These are phyloP conservation scores for Achaetomiella virescens DNA, from an alignment of 495 filamentous ascomycete genomes.

Conservation along the genomic window DNA sequence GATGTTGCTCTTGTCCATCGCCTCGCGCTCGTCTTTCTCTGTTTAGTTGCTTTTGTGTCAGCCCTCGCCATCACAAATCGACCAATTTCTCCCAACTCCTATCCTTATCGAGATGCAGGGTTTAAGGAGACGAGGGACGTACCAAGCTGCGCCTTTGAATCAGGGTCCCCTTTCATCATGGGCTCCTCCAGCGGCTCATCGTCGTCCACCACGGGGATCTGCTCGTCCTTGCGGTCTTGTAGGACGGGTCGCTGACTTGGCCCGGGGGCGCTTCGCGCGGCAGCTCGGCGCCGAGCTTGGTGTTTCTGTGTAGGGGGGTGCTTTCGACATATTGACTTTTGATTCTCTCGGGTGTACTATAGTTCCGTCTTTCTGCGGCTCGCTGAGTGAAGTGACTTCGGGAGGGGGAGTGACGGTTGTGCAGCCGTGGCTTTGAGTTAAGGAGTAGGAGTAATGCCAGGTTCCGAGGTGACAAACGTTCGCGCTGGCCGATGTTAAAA, in stretches of 20 bases:
- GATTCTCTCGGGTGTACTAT: not conserved
- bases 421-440: too few species aligned
- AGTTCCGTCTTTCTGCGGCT: not conserved
- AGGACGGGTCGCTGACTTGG: constrained; percentile 29
- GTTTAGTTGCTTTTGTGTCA: not conserved
- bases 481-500: too few species aligned
- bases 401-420: too few species aligned
- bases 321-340: constrained; percentile 23
- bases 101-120: too few species aligned
- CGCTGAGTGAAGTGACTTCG: too few species aligned
- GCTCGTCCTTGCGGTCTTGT: constrained; percentile 31
- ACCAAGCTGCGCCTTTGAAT: constrained; percentile 50
- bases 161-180: constrained; percentile 36
- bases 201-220: constrained; percentile 50
- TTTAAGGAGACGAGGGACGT: constrained; percentile 10
- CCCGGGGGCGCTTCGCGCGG: constrained; percentile 15
- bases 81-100: too few species aligned
- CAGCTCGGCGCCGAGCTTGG: constrained; percentile 21
- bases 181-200: constrained; percentile 44
- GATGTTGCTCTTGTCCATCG: constrained; percentile 48
- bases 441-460: too few species aligned
- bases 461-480: too few species aligned
- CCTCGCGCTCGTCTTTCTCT: constrained; percentile 49
- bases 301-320: constrained; percentile 17
- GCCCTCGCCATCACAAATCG: not conserved